Conservation (phyloP, 257 asterid genomes). For the Eucommia ulmoides region DNA sequence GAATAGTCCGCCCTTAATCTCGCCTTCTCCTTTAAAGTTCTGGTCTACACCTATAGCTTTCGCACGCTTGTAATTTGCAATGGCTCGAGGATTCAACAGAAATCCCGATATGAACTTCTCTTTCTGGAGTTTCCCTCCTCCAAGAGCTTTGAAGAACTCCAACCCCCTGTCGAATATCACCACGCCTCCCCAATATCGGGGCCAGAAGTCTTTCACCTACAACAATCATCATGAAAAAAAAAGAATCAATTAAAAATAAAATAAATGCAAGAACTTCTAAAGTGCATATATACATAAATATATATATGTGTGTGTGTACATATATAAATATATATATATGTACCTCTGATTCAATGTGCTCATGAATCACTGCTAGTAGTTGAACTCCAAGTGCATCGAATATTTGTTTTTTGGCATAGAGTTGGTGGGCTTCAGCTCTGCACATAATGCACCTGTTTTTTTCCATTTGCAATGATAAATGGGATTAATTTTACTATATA, state of each 20-base stretch:
- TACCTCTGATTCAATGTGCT: slow-evolving; percentile 77
- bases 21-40: slow-evolving; percentile 73
- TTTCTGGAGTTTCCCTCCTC: slow-evolving; percentile 77
- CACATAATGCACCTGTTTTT: slow-evolving; percentile 55
- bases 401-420: slow-evolving; percentile 66
- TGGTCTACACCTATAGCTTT: slow-evolving; percentile 49
- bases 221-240: no score
- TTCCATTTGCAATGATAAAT: background rate
- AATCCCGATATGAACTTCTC: slow-evolving; percentile 75
- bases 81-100: slow-evolving; percentile 65
- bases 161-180: slow-evolving; percentile 50
- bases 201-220: slow-evolving; percentile 91
- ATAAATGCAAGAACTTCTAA: no score
- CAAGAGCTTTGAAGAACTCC: slow-evolving; percentile 69
- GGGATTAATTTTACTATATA: background rate
- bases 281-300: no score
- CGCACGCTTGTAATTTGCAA: slow-evolving; percentile 70
- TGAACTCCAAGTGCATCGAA: slow-evolving; percentile 80
- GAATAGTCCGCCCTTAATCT: slow-evolving; percentile 74
- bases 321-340: slow-evolving; percentile 5
- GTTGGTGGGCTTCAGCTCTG: slow-evolving; percentile 91
- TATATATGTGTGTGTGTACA: no score
- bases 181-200: slow-evolving; percentile 77
- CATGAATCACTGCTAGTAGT: slow-evolving; percentile 59
- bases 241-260: no score